Evolutionary conservation across 176 grass and related monocot species (phyloP).

Genomic region (Calamus simplicifolius): DNA sequence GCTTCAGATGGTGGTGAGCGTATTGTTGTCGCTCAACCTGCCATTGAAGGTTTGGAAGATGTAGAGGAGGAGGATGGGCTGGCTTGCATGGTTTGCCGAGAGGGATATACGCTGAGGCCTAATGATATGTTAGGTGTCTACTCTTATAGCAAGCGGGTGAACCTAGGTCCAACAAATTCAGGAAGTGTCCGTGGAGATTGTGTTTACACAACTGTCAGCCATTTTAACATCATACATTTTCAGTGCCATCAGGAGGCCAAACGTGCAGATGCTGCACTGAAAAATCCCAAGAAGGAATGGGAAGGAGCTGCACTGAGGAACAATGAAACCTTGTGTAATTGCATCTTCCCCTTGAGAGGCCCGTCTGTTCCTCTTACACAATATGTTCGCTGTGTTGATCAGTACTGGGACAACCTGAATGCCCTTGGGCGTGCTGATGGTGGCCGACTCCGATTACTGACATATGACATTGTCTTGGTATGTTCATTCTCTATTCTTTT

Average conservation of each 20-base stretch:
- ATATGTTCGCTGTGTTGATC: slow-evolving; percentile 85
- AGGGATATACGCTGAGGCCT: slow-evolving; percentile 89
- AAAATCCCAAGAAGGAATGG: slow-evolving; percentile 97
- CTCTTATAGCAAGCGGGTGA: slow-evolving; percentile 85
- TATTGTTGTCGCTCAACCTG: slow-evolving; percentile 84
- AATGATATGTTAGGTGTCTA: slow-evolving; percentile 89
- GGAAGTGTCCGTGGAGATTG: slow-evolving; percentile 70
- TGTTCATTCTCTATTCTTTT: slow-evolving; percentile 2
- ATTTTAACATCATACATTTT: slow-evolving; percentile 97
- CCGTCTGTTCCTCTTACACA: slow-evolving; percentile 70
- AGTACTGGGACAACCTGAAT: slow-evolving; percentile 93
- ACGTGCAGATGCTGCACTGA: slow-evolving; percentile 81
- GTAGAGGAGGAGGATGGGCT: slow-evolving; percentile 86
- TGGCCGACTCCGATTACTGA: slow-evolving; percentile 68
- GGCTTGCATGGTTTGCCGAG: slow-evolving; percentile 95
- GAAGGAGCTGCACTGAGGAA: slow-evolving; percentile 93
- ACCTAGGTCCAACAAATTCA: slow-evolving; percentile 59
- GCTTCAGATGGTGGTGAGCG: slow-evolving; percentile 82
- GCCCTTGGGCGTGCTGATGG: slow-evolving; percentile 86
- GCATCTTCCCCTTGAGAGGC: slow-evolving; percentile 80
- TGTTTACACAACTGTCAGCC: slow-evolving; percentile 92
- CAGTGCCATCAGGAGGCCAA: slow-evolving; percentile 98
- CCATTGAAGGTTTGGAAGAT: slow-evolving; percentile 88
- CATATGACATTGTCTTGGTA: slow-evolving; percentile 97
- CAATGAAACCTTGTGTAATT: slow-evolving; percentile 96